A percentile compares a stretch with the other conserved stretches of the same genome.
Conservation (phyloP, 371 early-diverging fungal species). For the Quaeritorhiza haematococci region DNA sequence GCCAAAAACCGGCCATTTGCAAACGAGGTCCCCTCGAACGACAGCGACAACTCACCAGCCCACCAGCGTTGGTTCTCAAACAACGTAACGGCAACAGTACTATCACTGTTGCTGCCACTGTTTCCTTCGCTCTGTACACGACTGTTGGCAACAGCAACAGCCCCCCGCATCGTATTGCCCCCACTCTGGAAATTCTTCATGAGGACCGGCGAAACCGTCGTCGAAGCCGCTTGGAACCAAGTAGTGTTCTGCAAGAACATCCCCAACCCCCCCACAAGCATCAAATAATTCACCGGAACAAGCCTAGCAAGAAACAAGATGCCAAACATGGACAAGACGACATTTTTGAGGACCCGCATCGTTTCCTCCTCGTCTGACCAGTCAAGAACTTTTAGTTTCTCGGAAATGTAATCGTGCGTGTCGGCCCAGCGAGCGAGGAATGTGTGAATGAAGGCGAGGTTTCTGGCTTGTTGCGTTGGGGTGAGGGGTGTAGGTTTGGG, state of each 20-base stretch:
- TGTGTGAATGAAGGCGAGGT: slow-evolving; percentile 49
- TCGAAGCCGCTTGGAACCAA: slow-evolving; percentile 27
- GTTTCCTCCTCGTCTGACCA: slow-evolving; percentile 35
- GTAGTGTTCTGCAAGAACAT: slow-evolving; percentile 36
- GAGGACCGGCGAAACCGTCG: slow-evolving; percentile 31
- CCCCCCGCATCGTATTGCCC: slow-evolving; percentile 23
- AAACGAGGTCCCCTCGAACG: neutral
- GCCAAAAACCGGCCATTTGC: neutral
- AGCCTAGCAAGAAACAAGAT: slow-evolving; percentile 14
- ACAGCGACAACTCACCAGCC: slow-evolving; percentile 26
- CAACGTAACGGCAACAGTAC: slow-evolving; percentile 20
- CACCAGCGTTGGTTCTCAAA: slow-evolving; percentile 53
- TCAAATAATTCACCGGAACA: slow-evolving; percentile 26
- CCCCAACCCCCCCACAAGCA: slow-evolving; percentile 25
- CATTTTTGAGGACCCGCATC: slow-evolving; percentile 2
- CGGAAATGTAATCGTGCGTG: slow-evolving; percentile 27
- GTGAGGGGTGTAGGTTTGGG: slow-evolving; percentile 12
- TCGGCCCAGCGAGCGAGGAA: slow-evolving; percentile 38
- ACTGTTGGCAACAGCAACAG: slow-evolving; percentile 21
- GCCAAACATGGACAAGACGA: slow-evolving; percentile 14
- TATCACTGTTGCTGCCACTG: too few relatives aligned
- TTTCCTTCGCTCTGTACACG: slow-evolving; percentile 13
- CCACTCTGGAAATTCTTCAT: slow-evolving; percentile 21
- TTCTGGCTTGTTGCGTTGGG: slow-evolving; percentile 31
- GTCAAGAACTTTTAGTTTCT: slow-evolving; percentile 12